Evolutionary conservation across 2,329 filamentous ascomycete species (phyloP).

Genomic region (Sphaerulina populicola): DNA sequence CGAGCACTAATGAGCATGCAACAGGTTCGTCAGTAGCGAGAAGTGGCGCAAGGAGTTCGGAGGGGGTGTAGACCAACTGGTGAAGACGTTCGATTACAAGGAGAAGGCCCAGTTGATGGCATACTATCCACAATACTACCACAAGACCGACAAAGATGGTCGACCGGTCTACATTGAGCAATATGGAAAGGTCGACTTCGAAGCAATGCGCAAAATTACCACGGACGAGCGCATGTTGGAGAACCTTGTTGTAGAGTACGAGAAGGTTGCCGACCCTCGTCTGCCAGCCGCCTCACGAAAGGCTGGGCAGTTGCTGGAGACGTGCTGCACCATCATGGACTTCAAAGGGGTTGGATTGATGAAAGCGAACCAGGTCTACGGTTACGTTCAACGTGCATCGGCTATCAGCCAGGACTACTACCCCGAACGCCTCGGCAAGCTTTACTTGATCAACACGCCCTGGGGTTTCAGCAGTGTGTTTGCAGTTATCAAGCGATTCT

Average conservation of each 20-base stretch:
- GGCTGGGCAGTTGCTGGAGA: constrained; percentile 81
- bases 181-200: constrained; percentile 85
- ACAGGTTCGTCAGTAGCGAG: constrained; percentile 83
- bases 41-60: constrained; percentile 83
- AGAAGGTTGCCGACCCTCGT: constrained; percentile 86
- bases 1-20: constrained; percentile 21
- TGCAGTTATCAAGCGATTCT: constrained; percentile 79
- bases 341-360: constrained; percentile 83
- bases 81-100: constrained; percentile 73
- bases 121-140: constrained; percentile 98
- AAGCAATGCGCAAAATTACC: constrained; percentile 86
- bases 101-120: constrained; percentile 77
- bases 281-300: constrained; percentile 94
- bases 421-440: constrained; percentile 87
- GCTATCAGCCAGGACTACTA: constrained; percentile 98
- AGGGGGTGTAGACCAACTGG: constrained; percentile 64
- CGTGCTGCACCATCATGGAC: constrained; percentile 97
- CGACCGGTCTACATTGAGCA: constrained; percentile 96
- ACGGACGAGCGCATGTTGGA: constrained; percentile 86
- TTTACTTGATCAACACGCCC: constrained; percentile 96
- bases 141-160: constrained; percentile 93
- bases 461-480: constrained; percentile 91
- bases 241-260: constrained; percentile 96
- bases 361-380: constrained; percentile 75
- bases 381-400: constrained; percentile 76